Percentiles rank a stretch among this genome's conserved stretches.
Conservation (phyloP, 2,329 filamentous ascomycete species). For the Fusarium albosuccineum region DNA sequence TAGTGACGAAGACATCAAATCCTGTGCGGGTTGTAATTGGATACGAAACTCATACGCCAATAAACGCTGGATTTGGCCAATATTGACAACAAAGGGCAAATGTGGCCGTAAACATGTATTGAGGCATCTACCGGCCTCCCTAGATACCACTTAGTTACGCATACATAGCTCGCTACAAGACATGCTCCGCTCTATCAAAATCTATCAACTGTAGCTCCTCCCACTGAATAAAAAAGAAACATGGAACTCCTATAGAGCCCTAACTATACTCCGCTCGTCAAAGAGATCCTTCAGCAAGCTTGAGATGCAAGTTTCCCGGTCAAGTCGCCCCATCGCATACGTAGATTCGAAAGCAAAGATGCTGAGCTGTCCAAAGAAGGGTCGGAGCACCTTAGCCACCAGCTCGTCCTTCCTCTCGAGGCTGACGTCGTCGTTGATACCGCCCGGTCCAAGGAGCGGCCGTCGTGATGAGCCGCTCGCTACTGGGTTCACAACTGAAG, state of each 20-base stretch:
- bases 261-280: slow-evolving; percentile 79
- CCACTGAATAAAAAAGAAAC: slow-evolving; percentile 10
- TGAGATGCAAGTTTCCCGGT: slow-evolving; percentile 73
- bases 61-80: slow-evolving; percentile 2
- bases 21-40: background rate
- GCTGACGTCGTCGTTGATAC: slow-evolving; percentile 67
- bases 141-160: background rate
- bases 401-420: slow-evolving; percentile 76
- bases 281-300: slow-evolving; percentile 81
- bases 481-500: slow-evolving; percentile 54
- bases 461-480: slow-evolving; percentile 55
- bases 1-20: background rate
- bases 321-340: slow-evolving; percentile 83
- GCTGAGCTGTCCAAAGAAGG: slow-evolving; percentile 92
- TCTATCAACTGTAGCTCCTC: slow-evolving; percentile 1
- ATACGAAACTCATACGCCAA: background rate
- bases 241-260: slow-evolving; percentile 59
- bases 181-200: slow-evolving; percentile 30
- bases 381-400: slow-evolving; percentile 81
- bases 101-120: slow-evolving; percentile 1
- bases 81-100: background rate
- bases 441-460: slow-evolving; percentile 64
- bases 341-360: slow-evolving; percentile 94
- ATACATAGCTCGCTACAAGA: slow-evolving; percentile 23
- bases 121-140: slow-evolving; percentile 10